Evolutionary conservation across 306 rosid species (phyloP), one percentile per base, ranked within the genome.

Genomic region (Castanea crenata): DNA sequence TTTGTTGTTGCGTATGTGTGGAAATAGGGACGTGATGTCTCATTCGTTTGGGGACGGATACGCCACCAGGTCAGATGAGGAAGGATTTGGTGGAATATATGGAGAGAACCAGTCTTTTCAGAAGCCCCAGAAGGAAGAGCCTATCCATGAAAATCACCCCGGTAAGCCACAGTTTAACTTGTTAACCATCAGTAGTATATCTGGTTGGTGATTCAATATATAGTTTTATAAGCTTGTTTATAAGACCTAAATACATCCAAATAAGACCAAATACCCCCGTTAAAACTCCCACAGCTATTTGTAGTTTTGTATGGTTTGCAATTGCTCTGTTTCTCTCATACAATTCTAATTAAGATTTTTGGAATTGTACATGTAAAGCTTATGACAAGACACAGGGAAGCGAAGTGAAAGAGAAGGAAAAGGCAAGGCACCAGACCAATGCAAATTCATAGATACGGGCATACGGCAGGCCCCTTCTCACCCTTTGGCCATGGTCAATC

Each of bases 351-450:
- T 1, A 5, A 35, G 21, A 18, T 70, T 63, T 10, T 67, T 23
- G 6, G 34, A 29, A 6, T 54, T 81, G 54, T 44, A 55, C 4
- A 21, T 18, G 19, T 27, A 38, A 75, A 91, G 96, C 74, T 32
- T 90, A 91, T 73, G 98, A 92, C 93, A 94, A 78, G 92, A 83
- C 88, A 9, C 98, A 94, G 41, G 97, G 98, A 54, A 88, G 97
- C 46, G 97, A 87, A 76, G 97, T 94, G 88, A 94, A 94, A 89
- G 97, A 94, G 88, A 92, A 89, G 89, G 97, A 92, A 79, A 88
- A 74, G 20, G 80, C 81, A 0, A 82, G 97, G 78, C 87, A 87
- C 80, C 98, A 94, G 51, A 25, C 86, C 63, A 75, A 21, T 61
- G 75, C 84, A 19, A 65, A 35, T 1, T 35, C 18, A 1, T 68